Base-by-base conservation (phyloP, 306 rosid genomes). In the Cicer bijugum region DNA sequence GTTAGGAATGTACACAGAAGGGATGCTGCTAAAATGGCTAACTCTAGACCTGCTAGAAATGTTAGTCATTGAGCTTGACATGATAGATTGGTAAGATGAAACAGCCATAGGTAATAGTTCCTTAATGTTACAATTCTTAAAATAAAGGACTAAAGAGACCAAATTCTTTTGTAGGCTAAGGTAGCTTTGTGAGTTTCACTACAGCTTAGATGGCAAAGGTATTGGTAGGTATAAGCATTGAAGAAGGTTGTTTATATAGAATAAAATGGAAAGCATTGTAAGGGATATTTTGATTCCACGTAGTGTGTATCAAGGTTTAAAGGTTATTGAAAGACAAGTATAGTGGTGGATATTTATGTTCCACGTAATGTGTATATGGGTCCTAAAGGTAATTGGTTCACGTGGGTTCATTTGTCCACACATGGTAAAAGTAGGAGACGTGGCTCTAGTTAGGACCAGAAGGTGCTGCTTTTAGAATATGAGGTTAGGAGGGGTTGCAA, bases 201-300 rank as follows among this genome's bases (percentile, higher is more conserved):
- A 2, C 11, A 42, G 0, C n/a, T 42, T 0, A 40, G 42, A 2
- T 8, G 12, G 14, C 38, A 15, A 44, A 16, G 44, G 51, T 45
- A 3, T 28, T 19, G 69, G 79, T 35, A 7, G 14, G 38, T 12
- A 0, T 12, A 20, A 8, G 53, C 45, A 8, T 1, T 7, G 67
- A 57, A 53, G 55, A 69, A 55, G 76, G 67, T 40, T 7, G 70
- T 11, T 81, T 81, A 78, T 64, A 81, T 84, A 81, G 79, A 78
- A 57, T 43, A 6, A 10, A 65, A 46, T 71, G 38, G 15, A 43
- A 69, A 67, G 82, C 6, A 53, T n/a, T 9, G 67, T 51, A 75
- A 86, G 75, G 84, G 89, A 52, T 71, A 82, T 77, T 75, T 77
- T 0, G 79, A 70, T 19, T 67, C 82, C 88, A 78, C 88, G 86